A percentile compares a stretch with the other conserved stretches of the same genome.
Conservation (phyloP, 2,329 filamentous ascomycete species). For the Pestalotiopsis sp. region DNA sequence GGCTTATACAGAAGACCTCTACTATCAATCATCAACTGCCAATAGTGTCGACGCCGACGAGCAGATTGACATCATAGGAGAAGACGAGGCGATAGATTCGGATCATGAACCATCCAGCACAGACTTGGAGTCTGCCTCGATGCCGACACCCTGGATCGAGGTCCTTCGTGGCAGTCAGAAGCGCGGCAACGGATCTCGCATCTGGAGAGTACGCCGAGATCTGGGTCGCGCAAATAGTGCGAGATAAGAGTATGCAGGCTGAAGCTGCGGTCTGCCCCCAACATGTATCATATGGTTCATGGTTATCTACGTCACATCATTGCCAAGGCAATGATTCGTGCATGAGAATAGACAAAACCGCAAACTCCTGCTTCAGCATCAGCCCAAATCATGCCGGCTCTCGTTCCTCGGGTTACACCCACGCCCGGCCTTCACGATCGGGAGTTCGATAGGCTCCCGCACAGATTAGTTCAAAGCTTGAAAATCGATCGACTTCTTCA, state of each 20-base stretch:
- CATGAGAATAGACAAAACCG: not conserved
- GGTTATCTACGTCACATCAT: not conserved
- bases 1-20: conserved; percentile 67
- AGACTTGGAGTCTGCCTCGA: conserved; percentile 25
- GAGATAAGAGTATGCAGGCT: not conserved
- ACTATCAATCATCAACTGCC: conserved; percentile 28
- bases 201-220: conserved; percentile 66
- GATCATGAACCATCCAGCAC: not conserved
- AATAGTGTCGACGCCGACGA: conserved; percentile 23
- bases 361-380: not conserved
- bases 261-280: not conserved
- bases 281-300: not conserved
- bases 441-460: not conserved
- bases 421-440: not conserved
- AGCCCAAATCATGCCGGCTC: not conserved
- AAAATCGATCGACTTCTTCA: not conserved
- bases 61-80: conserved; percentile 32
- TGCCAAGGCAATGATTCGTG: not conserved
- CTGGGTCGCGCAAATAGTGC: conserved; percentile 41
- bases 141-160: conserved; percentile 62
- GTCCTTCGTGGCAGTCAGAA: conserved; percentile 54
- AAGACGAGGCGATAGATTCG: conserved; percentile 30
- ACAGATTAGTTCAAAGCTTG: not conserved
- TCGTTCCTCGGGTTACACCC: not conserved
- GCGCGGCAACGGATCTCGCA: conserved; percentile 56